Percentiles rank a stretch among this genome's conserved stretches.
Conservation (phyloP, 2,329 filamentous ascomycete species). For the Trichoderma oligosporum region DNA sequence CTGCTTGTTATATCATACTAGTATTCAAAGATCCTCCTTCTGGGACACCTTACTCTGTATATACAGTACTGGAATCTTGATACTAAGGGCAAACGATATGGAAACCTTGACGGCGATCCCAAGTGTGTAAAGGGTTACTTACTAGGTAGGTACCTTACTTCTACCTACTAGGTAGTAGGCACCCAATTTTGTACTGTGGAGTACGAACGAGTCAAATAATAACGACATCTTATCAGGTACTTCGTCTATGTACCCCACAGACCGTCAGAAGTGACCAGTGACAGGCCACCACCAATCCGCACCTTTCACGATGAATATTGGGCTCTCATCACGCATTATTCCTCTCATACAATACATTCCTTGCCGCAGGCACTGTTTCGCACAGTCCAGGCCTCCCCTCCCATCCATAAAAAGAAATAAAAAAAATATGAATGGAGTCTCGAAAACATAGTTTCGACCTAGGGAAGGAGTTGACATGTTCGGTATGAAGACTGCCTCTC, state of each 20-base stretch:
- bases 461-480: conserved; percentile 92
- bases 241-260: conserved; percentile 3
- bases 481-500: conserved; percentile 57
- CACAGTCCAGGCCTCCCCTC: neutral
- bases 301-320: neutral
- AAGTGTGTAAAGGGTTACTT: no score
- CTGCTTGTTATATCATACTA: no score
- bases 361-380: neutral
- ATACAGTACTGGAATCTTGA: no score
- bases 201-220: no score
- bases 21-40: no score
- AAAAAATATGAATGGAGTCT: conserved; percentile 46
- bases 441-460: conserved; percentile 61
- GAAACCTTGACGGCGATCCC: no score
- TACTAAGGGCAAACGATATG: no score
- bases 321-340: neutral
- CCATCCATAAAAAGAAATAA: conserved; percentile 17
- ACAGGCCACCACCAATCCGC: neutral
- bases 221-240: no score
- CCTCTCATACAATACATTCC: neutral
- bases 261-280: neutral
- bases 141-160: no score
- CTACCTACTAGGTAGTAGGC: no score
- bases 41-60: no score
- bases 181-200: no score